A percentile compares a stretch with the other conserved stretches of the same genome.
phyloP scores from a whole-genome alignment of 352 stramenopile genomes.

The Achlya hypogyna region DNA sequence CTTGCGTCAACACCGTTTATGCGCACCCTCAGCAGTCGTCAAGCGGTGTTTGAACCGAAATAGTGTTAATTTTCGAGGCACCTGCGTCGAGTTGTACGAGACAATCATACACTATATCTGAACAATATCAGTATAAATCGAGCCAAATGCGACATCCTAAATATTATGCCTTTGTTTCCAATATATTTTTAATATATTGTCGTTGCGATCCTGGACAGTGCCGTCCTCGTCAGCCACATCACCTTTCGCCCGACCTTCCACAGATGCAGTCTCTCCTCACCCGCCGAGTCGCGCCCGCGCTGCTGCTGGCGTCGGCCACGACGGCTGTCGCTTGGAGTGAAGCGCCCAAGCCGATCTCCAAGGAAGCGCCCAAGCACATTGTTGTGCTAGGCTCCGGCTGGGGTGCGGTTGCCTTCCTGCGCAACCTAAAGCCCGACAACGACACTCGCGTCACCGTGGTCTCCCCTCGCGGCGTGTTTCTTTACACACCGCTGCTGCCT shows the following conservation, averaged over 20 bases:
- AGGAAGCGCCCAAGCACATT: conserved; percentile 7
- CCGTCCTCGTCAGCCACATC: neutral
- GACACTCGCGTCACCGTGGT: conserved; percentile 13
- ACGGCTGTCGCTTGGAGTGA: neutral
- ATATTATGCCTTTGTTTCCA: too few species aligned
- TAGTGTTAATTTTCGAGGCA: neutral
- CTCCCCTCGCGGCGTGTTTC: conserved; percentile 12
- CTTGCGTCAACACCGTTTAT: too few species aligned
- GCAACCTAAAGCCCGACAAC: conserved; percentile 11
- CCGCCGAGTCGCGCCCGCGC: neutral
- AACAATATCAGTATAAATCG: neutral
- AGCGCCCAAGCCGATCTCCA: neutral
- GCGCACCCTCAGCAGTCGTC: too few species aligned
- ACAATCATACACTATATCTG: neutral
- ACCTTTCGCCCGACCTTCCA: neutral
- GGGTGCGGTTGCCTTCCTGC: conserved; percentile 11
- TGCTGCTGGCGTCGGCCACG: neutral
- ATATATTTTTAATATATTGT: too few species aligned
- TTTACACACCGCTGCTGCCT: conserved; percentile 18
- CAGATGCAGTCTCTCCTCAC: neutral
- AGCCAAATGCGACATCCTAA: neutral
- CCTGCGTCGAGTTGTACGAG: too few species aligned
- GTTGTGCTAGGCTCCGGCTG: conserved; percentile 18
- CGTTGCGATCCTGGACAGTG: neutral
- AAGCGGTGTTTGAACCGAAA: neutral